Percentiles rank a stretch among this genome's conserved stretches.
phyloP scores from a whole-genome alignment of 2,329 filamentous ascomycete species.

The Berkeleyomyces basicola region DNA sequence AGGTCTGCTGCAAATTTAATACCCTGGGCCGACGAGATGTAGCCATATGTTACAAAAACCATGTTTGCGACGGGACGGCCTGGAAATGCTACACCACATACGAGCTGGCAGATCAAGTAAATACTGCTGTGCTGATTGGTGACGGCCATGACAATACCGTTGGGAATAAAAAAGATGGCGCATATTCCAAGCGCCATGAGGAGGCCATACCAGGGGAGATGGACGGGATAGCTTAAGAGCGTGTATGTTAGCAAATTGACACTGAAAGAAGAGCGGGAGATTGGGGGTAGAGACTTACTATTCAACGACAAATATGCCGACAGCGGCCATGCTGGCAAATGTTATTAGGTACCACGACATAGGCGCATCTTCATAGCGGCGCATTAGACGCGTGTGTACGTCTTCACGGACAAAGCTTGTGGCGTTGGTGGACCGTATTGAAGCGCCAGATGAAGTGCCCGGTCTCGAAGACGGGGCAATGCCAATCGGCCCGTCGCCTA shows the following conservation, averaged over 20 bases:
- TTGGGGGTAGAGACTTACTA: constrained; percentile 38
- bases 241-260: constrained; percentile 7
- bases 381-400: constrained; percentile 73
- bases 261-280: background rate
- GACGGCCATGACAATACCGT: constrained; percentile 84
- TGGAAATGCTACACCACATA: constrained; percentile 68
- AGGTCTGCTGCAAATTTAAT: constrained; percentile 79
- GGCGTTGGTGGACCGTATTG: constrained; percentile 12
- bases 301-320: constrained; percentile 72
- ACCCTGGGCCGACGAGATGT: constrained; percentile 75
- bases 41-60: constrained; percentile 85
- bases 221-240: constrained; percentile 51
- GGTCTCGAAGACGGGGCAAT: constrained; percentile 2
- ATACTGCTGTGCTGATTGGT: constrained; percentile 81
- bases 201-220: constrained; percentile 75
- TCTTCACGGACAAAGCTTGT: constrained; percentile 41
- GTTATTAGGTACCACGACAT: constrained; percentile 66
- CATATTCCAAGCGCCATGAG: constrained; percentile 64
- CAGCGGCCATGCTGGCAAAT: constrained; percentile 56
- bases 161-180: constrained; percentile 70
- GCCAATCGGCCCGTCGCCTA: constrained; percentile 19
- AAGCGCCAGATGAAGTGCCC: constrained; percentile 10
- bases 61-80: constrained; percentile 80
- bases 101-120: constrained; percentile 72
- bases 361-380: constrained; percentile 64